Conservation (phyloP, 495 filamentous ascomycete species). For the Bathelium albidoporum region DNA sequence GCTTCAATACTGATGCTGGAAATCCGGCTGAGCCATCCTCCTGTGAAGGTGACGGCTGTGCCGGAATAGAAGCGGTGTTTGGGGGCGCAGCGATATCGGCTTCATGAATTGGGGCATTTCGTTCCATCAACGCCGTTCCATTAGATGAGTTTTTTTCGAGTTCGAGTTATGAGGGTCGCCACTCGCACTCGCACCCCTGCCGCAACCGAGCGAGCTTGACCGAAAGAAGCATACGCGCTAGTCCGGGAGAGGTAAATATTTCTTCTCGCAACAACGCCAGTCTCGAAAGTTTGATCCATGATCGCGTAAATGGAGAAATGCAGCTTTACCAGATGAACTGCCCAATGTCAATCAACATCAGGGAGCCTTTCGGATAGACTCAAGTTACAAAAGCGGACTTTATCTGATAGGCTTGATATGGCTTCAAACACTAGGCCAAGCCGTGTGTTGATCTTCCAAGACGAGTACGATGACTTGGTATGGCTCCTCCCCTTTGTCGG, state of each 20-base stretch:
- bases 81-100: background rate
- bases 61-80: background rate
- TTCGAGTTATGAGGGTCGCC: background rate
- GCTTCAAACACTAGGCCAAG: too few relatives aligned
- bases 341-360: too few relatives aligned
- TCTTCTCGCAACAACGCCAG: background rate
- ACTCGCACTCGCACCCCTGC: background rate
- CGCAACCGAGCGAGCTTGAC: background rate
- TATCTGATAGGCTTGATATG: too few relatives aligned
- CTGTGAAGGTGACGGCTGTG: background rate
- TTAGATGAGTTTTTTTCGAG: background rate
- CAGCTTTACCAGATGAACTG: too few relatives aligned
- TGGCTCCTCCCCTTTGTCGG: too few relatives aligned
- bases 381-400: too few relatives aligned
- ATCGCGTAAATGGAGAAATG: too few relatives aligned
- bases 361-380: background rate
- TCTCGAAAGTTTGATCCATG: too few relatives aligned
- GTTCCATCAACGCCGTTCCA: background rate
- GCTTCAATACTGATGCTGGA: background rate
- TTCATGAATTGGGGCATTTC: background rate
- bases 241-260: background rate
- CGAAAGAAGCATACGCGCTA: background rate
- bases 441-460: too few relatives aligned
- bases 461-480: too few relatives aligned
- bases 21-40: background rate